Base-by-base conservation (phyloP, 177 flowering plant species). In the Vitis hybrid region DNA sequence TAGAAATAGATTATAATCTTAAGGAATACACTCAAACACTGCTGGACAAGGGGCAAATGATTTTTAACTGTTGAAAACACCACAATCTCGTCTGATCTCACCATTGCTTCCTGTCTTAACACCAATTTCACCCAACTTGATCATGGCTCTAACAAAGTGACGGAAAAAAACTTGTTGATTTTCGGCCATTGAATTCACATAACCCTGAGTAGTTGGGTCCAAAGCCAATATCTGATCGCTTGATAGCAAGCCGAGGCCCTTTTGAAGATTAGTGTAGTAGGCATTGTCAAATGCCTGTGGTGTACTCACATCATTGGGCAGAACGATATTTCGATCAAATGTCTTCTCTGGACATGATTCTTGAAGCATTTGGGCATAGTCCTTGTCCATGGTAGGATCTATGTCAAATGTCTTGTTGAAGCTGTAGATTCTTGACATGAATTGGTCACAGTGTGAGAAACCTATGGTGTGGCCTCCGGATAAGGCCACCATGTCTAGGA, bases 241-340 rank as follows among this genome's bases (percentile, higher is more conserved):
- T 11, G 52, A 32, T 27, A 84, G 70, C 56, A 84, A 61, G 4
- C 85, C 85, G 41, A 78, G 54, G 8, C 83, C 85, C 69, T 64
- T 76, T 41, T 59, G 65, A 21, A 82, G 71, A 64, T 84, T 84
- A 49, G 63, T 52, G 63, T 68, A 82, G 60, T 81, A 84, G 11
- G 64, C 60, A 51, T 84, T 74, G 66, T 78, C 80, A 41, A 78
- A 78, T 15, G 2, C 6, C 35, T 12, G 53, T 3, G 80, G 74
- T 1, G 78, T 71, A 14, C 68, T 65, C 8, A 71, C 62, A 52
- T 78, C 78, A 20, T 74, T 74, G 70, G 64, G 54, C 46, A 69
- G 58, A 15, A 62, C 76, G 11, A 74, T 53, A 3, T 52, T 21
- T 11, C 72, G 74, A 32, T 74, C 73, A 1, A 59, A 20, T 11